Evolutionary conservation across 2,329 filamentous ascomycete species (phyloP), one percentile per base, ranked within the genome.

Genomic region (Xylaria sp.): DNA sequence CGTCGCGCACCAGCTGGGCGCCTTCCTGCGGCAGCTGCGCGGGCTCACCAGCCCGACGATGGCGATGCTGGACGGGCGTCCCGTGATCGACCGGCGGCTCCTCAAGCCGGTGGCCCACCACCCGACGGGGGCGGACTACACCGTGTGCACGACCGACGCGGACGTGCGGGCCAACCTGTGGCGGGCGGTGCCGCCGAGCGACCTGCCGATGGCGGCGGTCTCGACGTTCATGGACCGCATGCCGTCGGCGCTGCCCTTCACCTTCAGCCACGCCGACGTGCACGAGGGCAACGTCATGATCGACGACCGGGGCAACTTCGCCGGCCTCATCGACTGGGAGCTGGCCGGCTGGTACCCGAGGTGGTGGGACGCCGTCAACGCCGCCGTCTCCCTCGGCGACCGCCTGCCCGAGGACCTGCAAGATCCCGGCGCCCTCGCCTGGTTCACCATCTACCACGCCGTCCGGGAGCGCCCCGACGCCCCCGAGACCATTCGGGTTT

Each of bases 321-420:
- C 13, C 7, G 57, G 54, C 4, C 44, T 60, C 2, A 39, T 53
- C 39, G 44, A 54, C 34, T 62, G 52, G 50, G 48, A 55, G 42
- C 34, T 58, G 1, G 44, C 50, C 4, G 57, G 60, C 2, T 60
- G 37, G 39, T 56, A 58, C 41, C 54, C 56, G 1, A n/a, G 18
- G 5, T 58, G 56, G 56, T 61, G 54, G 54, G 59, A 60, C n/a
- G 52, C 45, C 9, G 48, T 60, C 24, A 56, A 60, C 17, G 39
- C 39, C 42, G 46, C 41, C 13, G 19, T 37, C 17, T n/a, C 48
- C 8, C 24, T 59, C 17, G 44, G 45, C 41, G 45, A 53, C 13
- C 8, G 53, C 7, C 47, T 54, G 13, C 56, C 44, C 1, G 18
- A 26, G 4, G 20, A 43, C 7, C 3, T 59, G n/a, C 17, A 45